Evolutionary conservation across 2,329 filamentous ascomycete genomes (phyloP).

Genomic region (Stylonectria norvegica): DNA sequence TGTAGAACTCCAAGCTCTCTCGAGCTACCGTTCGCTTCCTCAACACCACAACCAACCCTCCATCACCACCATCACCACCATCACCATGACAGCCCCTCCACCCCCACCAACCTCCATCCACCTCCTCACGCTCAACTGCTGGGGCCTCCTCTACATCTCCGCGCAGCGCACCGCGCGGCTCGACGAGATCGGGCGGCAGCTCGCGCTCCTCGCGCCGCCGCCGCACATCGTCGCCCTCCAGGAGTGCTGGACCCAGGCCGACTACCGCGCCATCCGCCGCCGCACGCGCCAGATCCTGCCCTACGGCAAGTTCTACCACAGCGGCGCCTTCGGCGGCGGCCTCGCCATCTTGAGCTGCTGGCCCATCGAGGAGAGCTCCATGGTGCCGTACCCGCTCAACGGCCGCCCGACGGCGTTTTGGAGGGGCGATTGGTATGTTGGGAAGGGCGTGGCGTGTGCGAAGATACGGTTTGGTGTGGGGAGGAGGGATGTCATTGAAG

Average conservation of each 20-base stretch:
- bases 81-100: slow-evolving; percentile 23
- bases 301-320: slow-evolving; percentile 89
- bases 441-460: slow-evolving; percentile 87
- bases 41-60: slow-evolving; percentile 20
- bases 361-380: slow-evolving; percentile 86
- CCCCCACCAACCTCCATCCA: slow-evolving; percentile 60
- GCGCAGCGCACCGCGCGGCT: slow-evolving; percentile 75
- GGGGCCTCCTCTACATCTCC: slow-evolving; percentile 87
- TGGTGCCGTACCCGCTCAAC: slow-evolving; percentile 86
- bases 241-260: slow-evolving; percentile 87
- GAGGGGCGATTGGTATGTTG: slow-evolving; percentile 93
- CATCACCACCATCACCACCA: slow-evolving; percentile 15
- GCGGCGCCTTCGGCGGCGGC: slow-evolving; percentile 84
- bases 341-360: slow-evolving; percentile 86
- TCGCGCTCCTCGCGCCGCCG: slow-evolving; percentile 63
- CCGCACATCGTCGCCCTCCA: slow-evolving; percentile 91
- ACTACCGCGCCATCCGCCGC: slow-evolving; percentile 75
- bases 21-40: no score
- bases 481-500: slow-evolving; percentile 68
- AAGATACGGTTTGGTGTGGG: slow-evolving; percentile 67
- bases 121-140: slow-evolving; percentile 90
- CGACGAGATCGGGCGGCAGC: slow-evolving; percentile 75
- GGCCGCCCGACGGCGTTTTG: slow-evolving; percentile 91
- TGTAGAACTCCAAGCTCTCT: no score
- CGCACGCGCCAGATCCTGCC: slow-evolving; percentile 73